Percentiles rank a stretch among this genome's conserved stretches.
Conservation (phyloP, 2,329 filamentous ascomycete genomes). For the Raffaelea ambrosiae region DNA sequence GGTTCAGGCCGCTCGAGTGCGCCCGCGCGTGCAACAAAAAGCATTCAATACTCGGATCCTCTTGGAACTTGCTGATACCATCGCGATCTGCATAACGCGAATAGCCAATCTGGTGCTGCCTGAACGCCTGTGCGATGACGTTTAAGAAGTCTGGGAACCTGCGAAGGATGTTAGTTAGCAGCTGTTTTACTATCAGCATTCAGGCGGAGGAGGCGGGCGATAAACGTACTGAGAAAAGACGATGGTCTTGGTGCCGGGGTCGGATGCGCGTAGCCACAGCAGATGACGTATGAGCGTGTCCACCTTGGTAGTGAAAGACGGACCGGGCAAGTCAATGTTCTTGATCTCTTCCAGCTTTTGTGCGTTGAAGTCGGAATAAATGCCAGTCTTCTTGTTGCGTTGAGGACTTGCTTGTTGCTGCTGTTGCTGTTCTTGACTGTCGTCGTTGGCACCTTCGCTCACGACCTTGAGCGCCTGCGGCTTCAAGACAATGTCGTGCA, state of each 20-base stretch:
- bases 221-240: slow-evolving; percentile 70
- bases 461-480: slow-evolving; percentile 64
- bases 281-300: slow-evolving; percentile 76
- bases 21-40: slow-evolving; percentile 86
- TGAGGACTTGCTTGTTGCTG: neutral
- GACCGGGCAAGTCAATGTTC: slow-evolving; percentile 62
- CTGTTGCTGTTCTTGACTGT: slow-evolving; percentile 5
- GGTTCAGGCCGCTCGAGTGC: slow-evolving; percentile 79
- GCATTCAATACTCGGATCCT: slow-evolving; percentile 65
- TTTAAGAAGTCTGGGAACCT: slow-evolving; percentile 68
- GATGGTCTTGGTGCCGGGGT: slow-evolving; percentile 82
- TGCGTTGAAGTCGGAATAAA: slow-evolving; percentile 71
- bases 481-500: slow-evolving; percentile 81
- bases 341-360: slow-evolving; percentile 72
- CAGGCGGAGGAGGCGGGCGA: neutral
- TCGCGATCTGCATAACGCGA: slow-evolving; percentile 59
- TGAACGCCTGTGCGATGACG: slow-evolving; percentile 63
- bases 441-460: slow-evolving; percentile 20
- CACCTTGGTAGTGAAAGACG: slow-evolving; percentile 82
- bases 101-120: slow-evolving; percentile 62
- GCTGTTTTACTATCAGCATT: too few relatives aligned
- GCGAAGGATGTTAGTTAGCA: slow-evolving; percentile 1
- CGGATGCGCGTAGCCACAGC: slow-evolving; percentile 73
- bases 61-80: slow-evolving; percentile 69
- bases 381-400: slow-evolving; percentile 32